These are phyloP conservation scores for Trichoderma reesei DNA, from an alignment of 495 filamentous ascomycete species.

Conservation along the genomic window DNA sequence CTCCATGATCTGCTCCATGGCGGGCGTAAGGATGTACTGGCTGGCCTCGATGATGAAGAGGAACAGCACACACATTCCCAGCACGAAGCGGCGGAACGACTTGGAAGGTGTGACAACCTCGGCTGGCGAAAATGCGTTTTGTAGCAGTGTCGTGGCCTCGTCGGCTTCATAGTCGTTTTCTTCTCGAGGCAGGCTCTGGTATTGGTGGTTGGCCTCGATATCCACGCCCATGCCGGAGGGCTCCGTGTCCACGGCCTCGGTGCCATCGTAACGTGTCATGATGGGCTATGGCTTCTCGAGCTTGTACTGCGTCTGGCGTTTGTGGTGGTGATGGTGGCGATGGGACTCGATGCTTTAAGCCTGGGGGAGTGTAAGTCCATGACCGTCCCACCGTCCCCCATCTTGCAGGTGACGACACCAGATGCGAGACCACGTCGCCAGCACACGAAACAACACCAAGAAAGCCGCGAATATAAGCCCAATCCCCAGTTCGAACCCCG, in stretches of 20 bases:
- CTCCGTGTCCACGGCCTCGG: neutral
- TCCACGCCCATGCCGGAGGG: neutral
- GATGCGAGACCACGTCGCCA: neutral
- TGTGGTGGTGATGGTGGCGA: too few relatives aligned
- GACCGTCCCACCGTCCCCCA: too few relatives aligned
- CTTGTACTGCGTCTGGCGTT: neutral
- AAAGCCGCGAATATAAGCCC: neutral
- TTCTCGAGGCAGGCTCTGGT: neutral
- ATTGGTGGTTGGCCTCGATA: neutral
- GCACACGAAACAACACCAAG: neutral
- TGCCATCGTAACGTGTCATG: neutral
- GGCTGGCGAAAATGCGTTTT: neutral
- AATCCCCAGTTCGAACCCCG: neutral
- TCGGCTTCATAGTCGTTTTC: constrained; percentile 5
- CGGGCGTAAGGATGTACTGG: constrained; percentile 15
- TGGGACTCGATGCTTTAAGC: too few relatives aligned
- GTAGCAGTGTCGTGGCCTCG: neutral
- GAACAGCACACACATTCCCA: constrained; percentile 17
- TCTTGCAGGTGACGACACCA: neutral
- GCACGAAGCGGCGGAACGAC: constrained; percentile 12
- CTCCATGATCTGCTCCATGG: constrained; percentile 24
- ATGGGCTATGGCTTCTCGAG: neutral
- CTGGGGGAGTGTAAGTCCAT: too few relatives aligned
- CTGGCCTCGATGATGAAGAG: constrained; percentile 24
- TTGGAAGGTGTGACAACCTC: neutral